These are phyloP conservation scores for Coccomyxa subellipsoidea DNA, from an alignment of 163 green algal genomes.

Conservation along the genomic window DNA sequence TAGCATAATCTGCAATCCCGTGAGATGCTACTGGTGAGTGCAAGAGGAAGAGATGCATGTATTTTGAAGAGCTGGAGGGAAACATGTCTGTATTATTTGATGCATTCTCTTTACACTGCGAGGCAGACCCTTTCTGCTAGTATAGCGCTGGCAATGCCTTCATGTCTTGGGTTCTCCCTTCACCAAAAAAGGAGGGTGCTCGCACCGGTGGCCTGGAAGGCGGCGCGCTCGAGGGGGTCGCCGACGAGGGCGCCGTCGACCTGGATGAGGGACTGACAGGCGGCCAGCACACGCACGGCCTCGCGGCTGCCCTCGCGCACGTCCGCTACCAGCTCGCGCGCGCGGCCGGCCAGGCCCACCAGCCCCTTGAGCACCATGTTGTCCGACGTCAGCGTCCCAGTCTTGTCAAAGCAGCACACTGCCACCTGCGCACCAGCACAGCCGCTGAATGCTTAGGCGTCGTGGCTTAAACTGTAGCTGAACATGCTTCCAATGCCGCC, in stretches of 20 bases:
- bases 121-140: no score
- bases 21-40: no score
- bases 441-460: not conserved
- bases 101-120: no score
- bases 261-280: conserved; percentile 17
- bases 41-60: no score
- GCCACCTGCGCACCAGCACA: conserved; percentile 61
- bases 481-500: no score
- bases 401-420: conserved; percentile 99
- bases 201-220: conserved; percentile 51
- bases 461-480: not conserved
- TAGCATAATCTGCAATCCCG: no score
- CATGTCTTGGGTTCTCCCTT: no score
- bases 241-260: conserved; percentile 71
- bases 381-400: conserved; percentile 94
- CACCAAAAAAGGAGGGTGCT: no score
- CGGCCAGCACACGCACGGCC: conserved; percentile 9
- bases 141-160: no score
- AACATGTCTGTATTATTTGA: no score
- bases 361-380: conserved; percentile 87
- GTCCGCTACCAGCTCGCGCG: conserved; percentile 17
- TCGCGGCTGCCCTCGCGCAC: conserved; percentile 14
- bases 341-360: conserved; percentile 30
- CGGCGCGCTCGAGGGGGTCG: conserved; percentile 85
- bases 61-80: no score